Evolutionary conservation across 805 yeast species (phyloP), one percentile per base, ranked within the genome.

Genomic region (Candida piceae): DNA sequence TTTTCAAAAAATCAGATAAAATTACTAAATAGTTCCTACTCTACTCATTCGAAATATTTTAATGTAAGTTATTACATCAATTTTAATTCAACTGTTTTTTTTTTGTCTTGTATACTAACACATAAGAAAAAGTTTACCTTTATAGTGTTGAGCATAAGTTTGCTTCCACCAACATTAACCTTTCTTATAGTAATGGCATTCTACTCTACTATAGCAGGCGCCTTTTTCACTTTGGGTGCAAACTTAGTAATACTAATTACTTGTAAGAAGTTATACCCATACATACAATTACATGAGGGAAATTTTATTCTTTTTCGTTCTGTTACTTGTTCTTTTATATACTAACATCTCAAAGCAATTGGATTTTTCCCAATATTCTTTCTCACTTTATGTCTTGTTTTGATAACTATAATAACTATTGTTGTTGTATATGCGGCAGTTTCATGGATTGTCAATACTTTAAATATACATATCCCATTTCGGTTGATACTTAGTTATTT

Each of bases 301-400:
- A 20, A 20, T 9, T 20, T 20, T 8, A 24, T 24, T 24, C 26
- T 24, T 24, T 24, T 20, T 20, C 9, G 6, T 12, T 23, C 26
- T 12, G 26, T 8, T 8, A 8, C 6, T 20, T 20, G 22, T 20
- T n/a, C n/a, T n/a, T 10, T 19, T 21, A 25, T 5, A 18, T 22
- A 28, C 32, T 26, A 34, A 44, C 44, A 24, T 24, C 7, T 10
- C 13, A 19, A 16, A 49, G 53, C 47, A 7, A 42, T 54, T 31
- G 55, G 53, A 2, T 53, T 54, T 28, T 38, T 53, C 25, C 59
- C 59, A 4, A 20, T 52, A 13, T 48, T 56, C 17, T 11, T 48
- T 9, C 26, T 46, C 7, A 40, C 46, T 17, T 34, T 57, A 22
- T 19, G 38, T 9, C 22, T 50, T 10, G 31, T 54, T 3, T 24